Conservation (phyloP, 192 early-diverging fungal species). For the Coemansia umbellata region DNA sequence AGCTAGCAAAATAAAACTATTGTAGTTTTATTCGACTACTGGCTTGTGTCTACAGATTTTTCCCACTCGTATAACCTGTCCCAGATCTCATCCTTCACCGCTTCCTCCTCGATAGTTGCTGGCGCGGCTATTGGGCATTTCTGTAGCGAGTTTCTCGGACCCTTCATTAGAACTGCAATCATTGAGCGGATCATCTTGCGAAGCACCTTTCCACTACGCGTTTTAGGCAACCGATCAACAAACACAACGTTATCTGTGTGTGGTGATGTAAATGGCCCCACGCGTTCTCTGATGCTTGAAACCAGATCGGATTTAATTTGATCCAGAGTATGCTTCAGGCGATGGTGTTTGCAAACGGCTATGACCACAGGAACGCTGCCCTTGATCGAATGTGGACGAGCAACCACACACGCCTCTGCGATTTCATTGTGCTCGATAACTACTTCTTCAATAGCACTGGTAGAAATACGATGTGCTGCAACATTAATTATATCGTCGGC, state of each 20-base stretch:
- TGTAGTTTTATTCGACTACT: too few species aligned
- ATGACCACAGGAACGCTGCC: conserved; percentile 65
- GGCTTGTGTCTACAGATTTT: too few species aligned
- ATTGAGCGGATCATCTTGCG: conserved; percentile 71
- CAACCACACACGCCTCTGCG: conserved; percentile 68
- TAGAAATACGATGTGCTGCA: conserved; percentile 79
- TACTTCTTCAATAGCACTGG: conserved; percentile 74
- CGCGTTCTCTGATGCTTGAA: conserved; percentile 57
- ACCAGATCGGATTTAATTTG: conserved; percentile 54
- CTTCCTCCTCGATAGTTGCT: conserved; percentile 76
- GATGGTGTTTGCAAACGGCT: conserved; percentile 43
- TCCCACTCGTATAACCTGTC: too few species aligned
- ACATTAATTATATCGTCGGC: conserved; percentile 83
- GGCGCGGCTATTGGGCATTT: conserved; percentile 56
- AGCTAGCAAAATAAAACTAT: too few species aligned
- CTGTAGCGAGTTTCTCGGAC: background rate
- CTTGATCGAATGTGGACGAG: conserved; percentile 62
- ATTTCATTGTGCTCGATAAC: conserved; percentile 60
- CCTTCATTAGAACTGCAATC: conserved; percentile 51
- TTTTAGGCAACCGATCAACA: conserved; percentile 77
- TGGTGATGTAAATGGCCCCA: conserved; percentile 82
- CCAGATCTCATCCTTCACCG: conserved; percentile 54
- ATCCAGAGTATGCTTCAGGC: background rate
- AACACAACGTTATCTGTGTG: conserved; percentile 58
- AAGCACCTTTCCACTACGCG: conserved; percentile 79